Evolutionary conservation across 495 filamentous ascomycete genomes (phyloP).

Genomic region (Aspergillus baeticus): DNA sequence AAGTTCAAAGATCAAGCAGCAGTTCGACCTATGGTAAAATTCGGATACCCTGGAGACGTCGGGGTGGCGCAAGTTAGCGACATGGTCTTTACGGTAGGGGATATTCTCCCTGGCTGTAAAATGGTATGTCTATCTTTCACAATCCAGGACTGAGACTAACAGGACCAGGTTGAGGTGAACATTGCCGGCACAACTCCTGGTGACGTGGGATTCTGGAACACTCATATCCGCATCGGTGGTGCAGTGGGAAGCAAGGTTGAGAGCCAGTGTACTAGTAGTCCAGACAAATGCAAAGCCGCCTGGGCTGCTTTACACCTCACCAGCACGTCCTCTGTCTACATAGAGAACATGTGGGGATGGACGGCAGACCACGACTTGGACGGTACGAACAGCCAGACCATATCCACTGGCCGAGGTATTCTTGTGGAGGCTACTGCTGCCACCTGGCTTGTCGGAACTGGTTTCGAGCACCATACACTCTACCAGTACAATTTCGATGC

Average conservation of each 20-base stretch:
- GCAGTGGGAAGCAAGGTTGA: slow-evolving; percentile 43
- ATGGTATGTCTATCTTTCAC: slow-evolving; percentile 22
- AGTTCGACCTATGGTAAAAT: slow-evolving; percentile 50
- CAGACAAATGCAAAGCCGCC: slow-evolving; percentile 49
- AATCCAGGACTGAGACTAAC: neutral
- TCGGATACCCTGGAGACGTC: slow-evolving; percentile 52
- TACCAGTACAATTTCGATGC: slow-evolving; percentile 52
- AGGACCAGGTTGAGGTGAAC: slow-evolving; percentile 43
- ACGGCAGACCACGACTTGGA: slow-evolving; percentile 55
- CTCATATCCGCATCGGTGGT: slow-evolving; percentile 53
- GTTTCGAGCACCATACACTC: slow-evolving; percentile 47
- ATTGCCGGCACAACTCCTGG: slow-evolving; percentile 49
- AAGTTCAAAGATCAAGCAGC: slow-evolving; percentile 47
- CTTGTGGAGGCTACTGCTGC: slow-evolving; percentile 46
- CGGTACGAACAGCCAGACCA: slow-evolving; percentile 33
- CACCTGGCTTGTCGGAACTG: slow-evolving; percentile 44
- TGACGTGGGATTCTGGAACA: slow-evolving; percentile 58
- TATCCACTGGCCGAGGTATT: slow-evolving; percentile 50
- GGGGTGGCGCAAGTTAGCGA: slow-evolving; percentile 56
- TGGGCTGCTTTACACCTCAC: slow-evolving; percentile 51
- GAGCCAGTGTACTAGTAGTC: slow-evolving; percentile 34
- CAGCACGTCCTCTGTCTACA: slow-evolving; percentile 45
- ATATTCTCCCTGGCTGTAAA: slow-evolving; percentile 47
- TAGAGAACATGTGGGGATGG: slow-evolving; percentile 62
- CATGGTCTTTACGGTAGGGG: slow-evolving; percentile 48